Conservation (phyloP, 2,329 filamentous ascomycete species). For the Sordariomycetes sp. region DNA sequence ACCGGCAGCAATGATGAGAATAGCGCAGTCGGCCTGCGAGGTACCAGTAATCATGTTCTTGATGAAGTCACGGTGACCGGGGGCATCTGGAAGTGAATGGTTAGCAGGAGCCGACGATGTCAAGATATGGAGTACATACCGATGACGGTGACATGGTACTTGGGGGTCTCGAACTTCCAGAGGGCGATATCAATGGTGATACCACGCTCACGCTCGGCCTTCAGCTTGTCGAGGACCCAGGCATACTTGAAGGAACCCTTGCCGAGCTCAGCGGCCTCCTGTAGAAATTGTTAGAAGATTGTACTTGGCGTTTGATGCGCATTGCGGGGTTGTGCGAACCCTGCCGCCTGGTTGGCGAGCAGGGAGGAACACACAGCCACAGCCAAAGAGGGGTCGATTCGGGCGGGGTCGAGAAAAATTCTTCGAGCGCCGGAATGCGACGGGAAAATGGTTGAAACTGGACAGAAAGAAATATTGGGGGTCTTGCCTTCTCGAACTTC, state of each 20-base stretch:
- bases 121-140: slow-evolving; percentile 38
- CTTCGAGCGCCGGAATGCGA: no score
- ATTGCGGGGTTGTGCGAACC: neutral
- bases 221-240: slow-evolving; percentile 99
- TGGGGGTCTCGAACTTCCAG: slow-evolving; percentile 99
- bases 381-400: neutral
- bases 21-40: slow-evolving; percentile 98
- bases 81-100: slow-evolving; percentile 55
- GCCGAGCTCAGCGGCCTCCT: slow-evolving; percentile 98
- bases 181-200: slow-evolving; percentile 99
- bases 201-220: slow-evolving; percentile 99
- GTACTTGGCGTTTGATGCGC: neutral
- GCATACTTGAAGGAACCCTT: slow-evolving; percentile 99
- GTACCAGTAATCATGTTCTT: slow-evolving; percentile 99
- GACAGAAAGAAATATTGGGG: slow-evolving; percentile 6
- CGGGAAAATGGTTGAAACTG: neutral
- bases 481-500: slow-evolving; percentile 95
- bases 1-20: slow-evolving; percentile 99
- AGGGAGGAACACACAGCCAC: neutral
- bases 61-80: slow-evolving; percentile 99
- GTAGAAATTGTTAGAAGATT: slow-evolving; percentile 11
- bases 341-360: neutral
- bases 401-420: neutral
- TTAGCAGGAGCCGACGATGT: slow-evolving; percentile 1
- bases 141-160: slow-evolving; percentile 97